Evolutionary conservation across 1,284 basidiomycete species (phyloP), one percentile per base, ranked within the genome.

Genomic region (Apiotrichum gracile): DNA sequence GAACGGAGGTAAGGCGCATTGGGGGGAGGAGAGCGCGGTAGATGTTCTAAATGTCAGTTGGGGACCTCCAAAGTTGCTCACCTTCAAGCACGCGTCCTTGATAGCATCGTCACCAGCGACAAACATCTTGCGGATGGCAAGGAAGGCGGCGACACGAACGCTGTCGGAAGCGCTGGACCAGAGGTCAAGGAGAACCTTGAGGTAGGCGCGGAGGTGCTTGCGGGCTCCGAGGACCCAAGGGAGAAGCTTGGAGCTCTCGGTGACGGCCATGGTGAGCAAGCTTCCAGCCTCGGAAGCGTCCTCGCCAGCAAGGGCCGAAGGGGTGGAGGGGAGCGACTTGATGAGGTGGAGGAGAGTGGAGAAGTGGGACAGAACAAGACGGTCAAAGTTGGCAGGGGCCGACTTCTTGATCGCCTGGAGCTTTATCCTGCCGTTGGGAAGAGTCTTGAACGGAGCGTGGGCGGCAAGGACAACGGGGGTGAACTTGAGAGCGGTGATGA

Each of bases 391-490:
- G 45, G 80, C 77, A 22, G 84, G 87, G 61, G 90, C 85, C 10
- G 83, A 61, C 54, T 67, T 69, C 38, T 59, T 59, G 17, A 38
- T 27, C 9, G 48, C 48, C 38, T 51, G 51, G 85, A 34, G 84
- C 49, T 53, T 55, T 47, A 88, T 86, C 80, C 86, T 88, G 53
- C 91, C 92, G 64, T 84, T 85, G 6, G 84, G 69, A 13, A 89
- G 79, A 4, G 83, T 85, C 76, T 91, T 93, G 77, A 84, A 90
- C 0, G 94, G 93, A 37, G 88, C 80, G 68, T 97, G 92, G 66
- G 93, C 85, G 52, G 83, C 80, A 13, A 98, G 81, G 2, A 97
- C 82, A 33, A 97, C 81, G 0, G 94, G 94, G 0, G 91, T 92
- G 76, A 91, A 98, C 69, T 85, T 85, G 47, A 99, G 79, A 0